Percentiles rank a stretch among this genome's conserved stretches.
These are phyloP conservation scores for Meyerozyma athensensis DNA, from an alignment of 1,139 yeast genomes.

Conservation along the genomic window DNA sequence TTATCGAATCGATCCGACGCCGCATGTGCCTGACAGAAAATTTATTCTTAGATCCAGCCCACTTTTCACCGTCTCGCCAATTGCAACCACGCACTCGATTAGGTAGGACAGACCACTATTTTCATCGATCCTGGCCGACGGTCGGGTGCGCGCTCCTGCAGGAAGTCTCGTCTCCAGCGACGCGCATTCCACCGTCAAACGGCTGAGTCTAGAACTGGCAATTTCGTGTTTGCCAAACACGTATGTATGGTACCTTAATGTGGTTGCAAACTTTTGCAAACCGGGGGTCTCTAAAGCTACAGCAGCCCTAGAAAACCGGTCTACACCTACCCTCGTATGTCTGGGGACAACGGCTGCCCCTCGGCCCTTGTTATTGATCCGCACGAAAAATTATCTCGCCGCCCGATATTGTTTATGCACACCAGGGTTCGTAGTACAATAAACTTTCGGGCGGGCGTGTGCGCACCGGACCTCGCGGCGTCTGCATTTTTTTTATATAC, in stretches of 20 bases:
- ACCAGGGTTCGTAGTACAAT: not conserved
- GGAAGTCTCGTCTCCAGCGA: not conserved
- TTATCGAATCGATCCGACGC: slow-evolving; percentile 10
- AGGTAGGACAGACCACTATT: too few relatives aligned
- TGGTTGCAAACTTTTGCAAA: too few relatives aligned
- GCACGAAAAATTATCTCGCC: too few relatives aligned
- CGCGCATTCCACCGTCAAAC: slow-evolving; percentile 3
- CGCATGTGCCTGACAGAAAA: too few relatives aligned
- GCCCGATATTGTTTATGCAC: slow-evolving; percentile 3
- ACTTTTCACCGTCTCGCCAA: too few relatives aligned
- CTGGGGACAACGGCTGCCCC: not conserved
- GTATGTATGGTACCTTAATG: not conserved
- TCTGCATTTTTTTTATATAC: slow-evolving; percentile 2
- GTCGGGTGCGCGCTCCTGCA: slow-evolving; percentile 1
- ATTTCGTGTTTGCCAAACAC: not conserved
- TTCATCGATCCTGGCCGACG: too few relatives aligned
- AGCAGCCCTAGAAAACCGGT: too few relatives aligned
- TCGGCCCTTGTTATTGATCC: too few relatives aligned
- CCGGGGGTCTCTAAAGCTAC: too few relatives aligned
- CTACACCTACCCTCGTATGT: too few relatives aligned
- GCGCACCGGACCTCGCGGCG: slow-evolving; percentile 1
- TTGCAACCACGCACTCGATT: too few relatives aligned
- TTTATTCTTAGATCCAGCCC: too few relatives aligned
- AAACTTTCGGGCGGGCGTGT: slow-evolving; percentile 1
- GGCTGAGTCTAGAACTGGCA: slow-evolving; percentile 1